Percentiles rank a stretch among this genome's conserved stretches.
phyloP scores from a whole-genome alignment of 345 rosid species.

The Cardamine resedifolia region DNA sequence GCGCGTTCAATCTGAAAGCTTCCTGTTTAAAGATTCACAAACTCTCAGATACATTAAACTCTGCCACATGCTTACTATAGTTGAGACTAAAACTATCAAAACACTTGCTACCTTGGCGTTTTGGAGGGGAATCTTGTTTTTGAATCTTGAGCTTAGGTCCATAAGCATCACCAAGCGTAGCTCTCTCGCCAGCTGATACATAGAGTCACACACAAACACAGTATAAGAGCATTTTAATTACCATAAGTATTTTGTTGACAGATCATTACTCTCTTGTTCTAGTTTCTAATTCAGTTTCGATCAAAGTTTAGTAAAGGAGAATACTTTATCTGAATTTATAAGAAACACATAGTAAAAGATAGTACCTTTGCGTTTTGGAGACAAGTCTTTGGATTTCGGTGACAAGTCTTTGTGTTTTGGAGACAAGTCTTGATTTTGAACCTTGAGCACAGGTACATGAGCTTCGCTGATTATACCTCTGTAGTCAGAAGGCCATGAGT shows the following conservation, averaged over 20 bases:
- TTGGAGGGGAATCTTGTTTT: not conserved
- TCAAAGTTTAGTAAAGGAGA: not conserved
- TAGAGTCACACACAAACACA: slow-evolving; percentile 11
- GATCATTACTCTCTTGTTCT: not conserved
- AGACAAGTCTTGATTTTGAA: slow-evolving; percentile 15
- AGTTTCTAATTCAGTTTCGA: not conserved
- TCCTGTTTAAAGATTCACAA: slow-evolving; percentile 47
- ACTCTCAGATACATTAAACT: no score
- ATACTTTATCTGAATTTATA: not conserved
- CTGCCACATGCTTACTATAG: no score
- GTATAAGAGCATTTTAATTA: not conserved
- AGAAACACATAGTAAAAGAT: not conserved
- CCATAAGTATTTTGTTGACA: not conserved
- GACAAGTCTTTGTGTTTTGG: not conserved
- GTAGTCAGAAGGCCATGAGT: slow-evolving; percentile 11
- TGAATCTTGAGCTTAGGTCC: slow-evolving; percentile 12
- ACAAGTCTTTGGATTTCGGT: not conserved
- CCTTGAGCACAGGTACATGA: slow-evolving; percentile 3
- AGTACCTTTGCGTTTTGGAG: slow-evolving; percentile 38
- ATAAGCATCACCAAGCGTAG: not conserved
- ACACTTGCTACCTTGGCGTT: slow-evolving; percentile 22
- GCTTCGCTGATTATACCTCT: not conserved
- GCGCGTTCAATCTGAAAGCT: slow-evolving; percentile 14
- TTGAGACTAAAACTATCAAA: no score
- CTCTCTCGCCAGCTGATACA: slow-evolving; percentile 26